These are phyloP conservation scores for Trametes sanguinea DNA, from an alignment of 768 basidiomycete species.

Conservation along the genomic window DNA sequence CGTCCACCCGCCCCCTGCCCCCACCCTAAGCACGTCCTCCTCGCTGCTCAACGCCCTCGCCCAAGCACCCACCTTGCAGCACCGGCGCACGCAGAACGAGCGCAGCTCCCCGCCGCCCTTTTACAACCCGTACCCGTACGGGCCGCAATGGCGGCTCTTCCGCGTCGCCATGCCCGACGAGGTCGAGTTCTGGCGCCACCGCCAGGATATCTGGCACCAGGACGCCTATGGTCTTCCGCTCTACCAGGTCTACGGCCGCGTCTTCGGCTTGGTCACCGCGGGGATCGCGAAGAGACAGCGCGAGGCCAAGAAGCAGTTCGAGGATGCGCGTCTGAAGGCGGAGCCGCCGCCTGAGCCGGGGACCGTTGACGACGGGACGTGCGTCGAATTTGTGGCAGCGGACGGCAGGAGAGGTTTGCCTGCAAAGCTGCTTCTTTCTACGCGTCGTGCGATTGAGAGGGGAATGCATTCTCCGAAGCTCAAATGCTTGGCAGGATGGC, in stretches of 20 bases:
- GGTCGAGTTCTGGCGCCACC: conserved; percentile 1
- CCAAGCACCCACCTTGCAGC: background rate
- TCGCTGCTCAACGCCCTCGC: background rate
- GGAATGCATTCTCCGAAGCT: conserved; percentile 1
- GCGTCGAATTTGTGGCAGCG: conserved; percentile 5
- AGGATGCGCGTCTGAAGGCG: conserved; percentile 4
- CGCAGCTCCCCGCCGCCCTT: background rate
- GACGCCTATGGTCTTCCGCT: background rate
- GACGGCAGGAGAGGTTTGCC: conserved; percentile 7
- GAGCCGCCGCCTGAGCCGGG: background rate
- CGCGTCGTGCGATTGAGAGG: conserved; percentile 13
- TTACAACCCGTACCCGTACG: conserved; percentile 22
- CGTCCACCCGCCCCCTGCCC: background rate
- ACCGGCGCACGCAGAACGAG: background rate
- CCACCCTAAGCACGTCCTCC: background rate
- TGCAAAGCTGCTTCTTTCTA: conserved; percentile 7
- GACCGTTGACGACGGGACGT: background rate
- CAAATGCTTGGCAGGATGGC: conserved; percentile 1
- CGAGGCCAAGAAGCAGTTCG: background rate
- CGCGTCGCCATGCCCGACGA: background rate
- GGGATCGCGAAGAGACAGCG: background rate
- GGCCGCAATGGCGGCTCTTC: background rate
- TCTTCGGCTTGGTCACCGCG: background rate
- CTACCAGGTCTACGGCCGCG: background rate
- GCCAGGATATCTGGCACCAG: conserved; percentile 10